phyloP scores from a whole-genome alignment of 2,329 filamentous ascomycete species.

The Mariannaea elegans region DNA sequence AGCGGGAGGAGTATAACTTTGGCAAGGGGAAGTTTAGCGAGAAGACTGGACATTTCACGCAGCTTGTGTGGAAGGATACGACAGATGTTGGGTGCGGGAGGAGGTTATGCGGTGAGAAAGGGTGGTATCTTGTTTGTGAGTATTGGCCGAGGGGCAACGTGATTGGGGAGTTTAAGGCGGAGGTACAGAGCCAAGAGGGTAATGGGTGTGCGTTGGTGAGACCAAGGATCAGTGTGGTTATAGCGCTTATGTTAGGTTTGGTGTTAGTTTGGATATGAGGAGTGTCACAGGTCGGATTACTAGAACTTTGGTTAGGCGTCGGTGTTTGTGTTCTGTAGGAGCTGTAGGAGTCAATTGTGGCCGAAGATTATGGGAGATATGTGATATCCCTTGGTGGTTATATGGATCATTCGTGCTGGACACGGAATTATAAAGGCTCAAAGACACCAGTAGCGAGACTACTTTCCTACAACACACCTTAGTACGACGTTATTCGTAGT shows the following conservation, averaged over 20 bases:
- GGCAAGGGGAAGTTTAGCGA: slow-evolving; percentile 62
- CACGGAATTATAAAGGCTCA: too few relatives aligned
- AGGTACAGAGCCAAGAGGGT: slow-evolving; percentile 40
- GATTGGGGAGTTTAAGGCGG: slow-evolving; percentile 56
- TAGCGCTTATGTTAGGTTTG: background rate
- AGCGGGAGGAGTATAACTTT: slow-evolving; percentile 66
- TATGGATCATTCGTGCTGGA: too few relatives aligned
- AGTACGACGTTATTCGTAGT: too few relatives aligned
- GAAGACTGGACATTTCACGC: slow-evolving; percentile 75
- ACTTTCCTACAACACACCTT: too few relatives aligned
- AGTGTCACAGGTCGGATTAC: too few relatives aligned
- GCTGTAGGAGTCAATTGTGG: too few relatives aligned
- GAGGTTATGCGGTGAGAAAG: slow-evolving; percentile 54
- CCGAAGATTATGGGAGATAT: too few relatives aligned
- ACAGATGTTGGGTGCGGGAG: slow-evolving; percentile 65
- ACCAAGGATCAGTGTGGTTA: background rate
- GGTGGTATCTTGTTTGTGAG: slow-evolving; percentile 76
- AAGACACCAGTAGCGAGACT: too few relatives aligned
- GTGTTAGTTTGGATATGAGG: too few relatives aligned
- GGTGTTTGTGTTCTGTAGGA: too few relatives aligned
- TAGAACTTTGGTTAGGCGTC: too few relatives aligned
- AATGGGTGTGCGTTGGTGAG: slow-evolving; percentile 3
- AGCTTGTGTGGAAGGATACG: slow-evolving; percentile 75
- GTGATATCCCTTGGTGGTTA: too few relatives aligned
- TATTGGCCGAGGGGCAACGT: slow-evolving; percentile 76